Evolutionary conservation across 768 basidiomycete genomes (phyloP).

Genomic region (Mrakia gelida): DNA sequence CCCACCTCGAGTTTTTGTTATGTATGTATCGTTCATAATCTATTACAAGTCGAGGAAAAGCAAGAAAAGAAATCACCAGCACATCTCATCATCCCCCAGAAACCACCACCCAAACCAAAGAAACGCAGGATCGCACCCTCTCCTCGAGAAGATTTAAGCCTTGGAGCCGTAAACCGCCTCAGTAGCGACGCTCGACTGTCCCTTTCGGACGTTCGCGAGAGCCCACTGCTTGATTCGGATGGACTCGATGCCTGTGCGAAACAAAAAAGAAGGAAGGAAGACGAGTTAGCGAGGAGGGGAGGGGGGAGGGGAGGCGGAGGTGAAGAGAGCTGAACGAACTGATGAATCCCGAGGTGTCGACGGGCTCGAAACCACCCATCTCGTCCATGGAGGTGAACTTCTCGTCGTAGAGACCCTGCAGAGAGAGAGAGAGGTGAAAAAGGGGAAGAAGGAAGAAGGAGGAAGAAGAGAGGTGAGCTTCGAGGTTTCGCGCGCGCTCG

Average conservation of each 20-base stretch:
- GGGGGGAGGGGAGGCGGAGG: too few relatives aligned
- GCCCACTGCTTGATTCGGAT: slow-evolving; percentile 95
- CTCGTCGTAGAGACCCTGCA: slow-evolving; percentile 84
- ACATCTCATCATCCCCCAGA: too few relatives aligned
- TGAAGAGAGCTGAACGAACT: neutral
- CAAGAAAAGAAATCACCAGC: neutral
- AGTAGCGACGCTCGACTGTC: neutral
- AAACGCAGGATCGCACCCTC: neutral
- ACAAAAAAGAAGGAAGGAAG: neutral
- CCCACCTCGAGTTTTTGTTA: neutral
- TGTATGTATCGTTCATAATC: slow-evolving; percentile 5
- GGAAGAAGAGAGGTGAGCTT: neutral
- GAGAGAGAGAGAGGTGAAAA: neutral
- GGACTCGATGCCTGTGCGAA: slow-evolving; percentile 67
- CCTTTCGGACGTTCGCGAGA: slow-evolving; percentile 30
- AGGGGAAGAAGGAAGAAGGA: too few relatives aligned
- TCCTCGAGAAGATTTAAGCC: neutral
- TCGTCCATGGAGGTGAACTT: slow-evolving; percentile 97
- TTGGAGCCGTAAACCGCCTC: neutral
- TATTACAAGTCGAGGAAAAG: neutral
- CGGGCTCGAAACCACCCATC: slow-evolving; percentile 95
- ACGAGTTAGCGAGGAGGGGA: neutral
- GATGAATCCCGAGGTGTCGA: slow-evolving; percentile 40
- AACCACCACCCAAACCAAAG: neutral
- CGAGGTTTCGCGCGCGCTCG: neutral